A percentile compares a stretch with the other conserved stretches of the same genome.
phyloP scores from a whole-genome alignment of 2,329 filamentous ascomycete species.

The Didymella segeticola region DNA sequence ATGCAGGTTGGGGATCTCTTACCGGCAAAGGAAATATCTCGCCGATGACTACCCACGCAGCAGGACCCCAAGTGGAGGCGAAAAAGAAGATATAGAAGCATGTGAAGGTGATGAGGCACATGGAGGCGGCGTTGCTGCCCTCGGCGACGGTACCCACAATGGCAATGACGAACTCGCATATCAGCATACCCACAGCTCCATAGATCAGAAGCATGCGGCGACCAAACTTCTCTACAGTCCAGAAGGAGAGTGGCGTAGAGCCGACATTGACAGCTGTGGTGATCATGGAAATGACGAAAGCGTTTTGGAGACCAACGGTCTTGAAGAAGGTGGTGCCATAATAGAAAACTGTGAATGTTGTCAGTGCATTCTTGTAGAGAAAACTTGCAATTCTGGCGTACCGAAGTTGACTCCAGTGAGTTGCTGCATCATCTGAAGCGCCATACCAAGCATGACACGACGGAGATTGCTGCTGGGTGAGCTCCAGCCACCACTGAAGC shows the following conservation, averaged over 20 bases:
- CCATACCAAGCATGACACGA: constrained; percentile 56
- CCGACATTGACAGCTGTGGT: constrained; percentile 87
- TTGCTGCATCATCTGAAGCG: constrained; percentile 60
- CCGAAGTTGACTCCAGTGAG: constrained; percentile 86
- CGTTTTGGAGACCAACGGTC: constrained; percentile 75
- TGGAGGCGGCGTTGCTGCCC: constrained; percentile 58
- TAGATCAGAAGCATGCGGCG: constrained; percentile 80
- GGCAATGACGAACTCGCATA: constrained; percentile 87
- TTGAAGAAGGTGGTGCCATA: constrained; percentile 82
- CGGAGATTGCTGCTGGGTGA: constrained; percentile 58
- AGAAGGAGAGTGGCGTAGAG: constrained; percentile 89
- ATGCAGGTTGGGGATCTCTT: no score
- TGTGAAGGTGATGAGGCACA: constrained; percentile 78
- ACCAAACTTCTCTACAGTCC: constrained; percentile 79
- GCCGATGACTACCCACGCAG: constrained; percentile 75
- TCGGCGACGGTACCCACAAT: constrained; percentile 61
- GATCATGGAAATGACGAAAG: constrained; percentile 83
- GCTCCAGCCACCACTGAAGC: constrained; percentile 63
- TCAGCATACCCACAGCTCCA: constrained; percentile 81
- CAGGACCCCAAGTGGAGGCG: constrained; percentile 86
- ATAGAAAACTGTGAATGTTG: constrained; percentile 40
- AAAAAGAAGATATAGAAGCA: constrained; percentile 95
- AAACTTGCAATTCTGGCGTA: constrained; percentile 15
- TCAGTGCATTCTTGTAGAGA: background rate
- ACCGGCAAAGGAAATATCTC: no score